A percentile compares a stretch with the other conserved stretches of the same genome.
phyloP scores from a whole-genome alignment of 208 protist species.

The Strigomonas culicis region DNA sequence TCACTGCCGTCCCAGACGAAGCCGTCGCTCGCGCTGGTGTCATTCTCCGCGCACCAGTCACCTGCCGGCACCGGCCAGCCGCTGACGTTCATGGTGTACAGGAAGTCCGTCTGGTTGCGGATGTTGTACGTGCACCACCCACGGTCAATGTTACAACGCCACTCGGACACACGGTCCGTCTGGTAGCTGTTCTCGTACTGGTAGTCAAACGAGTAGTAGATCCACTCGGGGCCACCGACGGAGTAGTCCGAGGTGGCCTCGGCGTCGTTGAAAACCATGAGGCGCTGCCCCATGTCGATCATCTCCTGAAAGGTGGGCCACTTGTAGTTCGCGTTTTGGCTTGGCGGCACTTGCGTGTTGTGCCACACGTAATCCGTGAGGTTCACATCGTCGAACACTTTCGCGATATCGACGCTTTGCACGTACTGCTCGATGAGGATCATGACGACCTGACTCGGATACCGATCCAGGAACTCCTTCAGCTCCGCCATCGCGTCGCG shows the following conservation, averaged over 20 bases:
- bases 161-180: constrained; percentile 13
- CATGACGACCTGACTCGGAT: constrained; percentile 31
- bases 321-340: constrained; percentile 25
- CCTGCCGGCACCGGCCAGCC: too few species aligned
- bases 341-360: constrained; percentile 23
- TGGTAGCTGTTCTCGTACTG: constrained; percentile 38
- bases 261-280: constrained; percentile 34
- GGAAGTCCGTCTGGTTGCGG: background rate
- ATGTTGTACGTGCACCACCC: constrained; percentile 26
- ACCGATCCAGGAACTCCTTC: constrained; percentile 23
- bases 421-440: constrained; percentile 43
- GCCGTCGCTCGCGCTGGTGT: constrained; percentile 1
- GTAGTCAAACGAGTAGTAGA: constrained; percentile 34
- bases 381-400: constrained; percentile 23
- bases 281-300: constrained; percentile 21
- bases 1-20: background rate
- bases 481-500: constrained; percentile 16
- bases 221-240: constrained; percentile 17
- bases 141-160: constrained; percentile 25
- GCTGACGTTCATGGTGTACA: background rate
- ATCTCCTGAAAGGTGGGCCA: constrained; percentile 32
- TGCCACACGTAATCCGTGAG: constrained; percentile 29
- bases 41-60: too few species aligned
- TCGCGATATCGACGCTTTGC: constrained; percentile 25
- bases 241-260: background rate